Evolutionary conservation across 1,139 yeast species (phyloP).

Genomic region (Taphrina deformans): DNA sequence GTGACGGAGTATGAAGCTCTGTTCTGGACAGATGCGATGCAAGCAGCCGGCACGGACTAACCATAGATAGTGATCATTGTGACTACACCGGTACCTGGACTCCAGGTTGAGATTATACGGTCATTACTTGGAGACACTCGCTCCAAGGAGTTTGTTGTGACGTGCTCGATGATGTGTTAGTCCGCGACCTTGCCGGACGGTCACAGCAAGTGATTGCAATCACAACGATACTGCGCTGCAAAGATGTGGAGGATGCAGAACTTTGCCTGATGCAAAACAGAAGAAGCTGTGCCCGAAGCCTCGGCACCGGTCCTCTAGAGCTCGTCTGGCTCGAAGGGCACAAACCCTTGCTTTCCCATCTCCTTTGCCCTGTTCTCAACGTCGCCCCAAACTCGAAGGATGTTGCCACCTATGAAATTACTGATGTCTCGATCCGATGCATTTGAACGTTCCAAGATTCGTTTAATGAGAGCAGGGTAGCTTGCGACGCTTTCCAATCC

Average conservation of each 20-base stretch:
- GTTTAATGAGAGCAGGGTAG: slow-evolving; percentile 53
- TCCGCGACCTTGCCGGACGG: neutral
- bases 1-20: slow-evolving; percentile 32
- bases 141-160: slow-evolving; percentile 18
- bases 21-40: slow-evolving; percentile 29
- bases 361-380: slow-evolving; percentile 46
- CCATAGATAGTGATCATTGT: neutral
- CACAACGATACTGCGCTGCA: neutral
- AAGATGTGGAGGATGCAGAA: no score
- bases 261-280: no score
- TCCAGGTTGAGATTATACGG: slow-evolving; percentile 27
- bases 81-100: slow-evolving; percentile 21
- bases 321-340: slow-evolving; percentile 25
- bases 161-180: neutral
- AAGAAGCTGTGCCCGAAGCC: no score
- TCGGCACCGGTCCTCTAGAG: no score
- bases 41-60: neutral
- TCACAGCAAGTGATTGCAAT: neutral
- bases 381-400: slow-evolving; percentile 54
- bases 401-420: slow-evolving; percentile 54
- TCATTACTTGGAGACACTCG: slow-evolving; percentile 27
- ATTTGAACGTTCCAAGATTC: slow-evolving; percentile 38
- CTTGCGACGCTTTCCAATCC: slow-evolving; percentile 59
- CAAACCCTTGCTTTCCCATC: neutral
- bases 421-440: slow-evolving; percentile 52